Evolutionary conservation across 75 land plant genomes (phyloP).

Genomic region (Pinus tabuliformis): DNA sequence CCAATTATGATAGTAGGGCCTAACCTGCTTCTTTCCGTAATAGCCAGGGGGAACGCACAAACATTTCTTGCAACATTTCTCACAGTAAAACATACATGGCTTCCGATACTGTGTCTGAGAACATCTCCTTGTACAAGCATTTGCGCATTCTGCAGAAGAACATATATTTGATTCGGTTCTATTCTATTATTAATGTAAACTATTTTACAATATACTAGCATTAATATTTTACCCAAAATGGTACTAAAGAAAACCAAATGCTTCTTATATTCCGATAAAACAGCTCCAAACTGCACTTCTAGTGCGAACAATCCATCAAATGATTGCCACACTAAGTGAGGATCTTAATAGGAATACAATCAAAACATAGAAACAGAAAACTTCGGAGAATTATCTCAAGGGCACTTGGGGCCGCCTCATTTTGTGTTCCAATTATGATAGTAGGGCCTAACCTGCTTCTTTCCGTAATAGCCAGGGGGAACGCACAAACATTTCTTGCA

Average conservation of each 20-base stretch:
- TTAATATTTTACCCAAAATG: too few relatives aligned
- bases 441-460: slow-evolving; percentile 32
- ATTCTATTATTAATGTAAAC: too few relatives aligned
- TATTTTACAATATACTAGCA: too few relatives aligned
- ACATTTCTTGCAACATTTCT: slow-evolving; percentile 27
- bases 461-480: slow-evolving; percentile 33
- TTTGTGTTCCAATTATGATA: slow-evolving; percentile 35
- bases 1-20: slow-evolving; percentile 37
- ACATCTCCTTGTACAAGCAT: slow-evolving; percentile 17
- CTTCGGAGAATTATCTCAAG: slow-evolving; percentile 6
- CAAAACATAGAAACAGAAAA: too few relatives aligned
- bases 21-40: slow-evolving; percentile 29
- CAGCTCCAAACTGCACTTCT: too few relatives aligned
- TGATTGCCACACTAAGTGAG: too few relatives aligned
- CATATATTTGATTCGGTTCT: too few relatives aligned
- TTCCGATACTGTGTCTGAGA: slow-evolving; percentile 20
- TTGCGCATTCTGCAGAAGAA: background rate
- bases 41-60: slow-evolving; percentile 33
- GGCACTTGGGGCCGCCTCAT: slow-evolving; percentile 38
- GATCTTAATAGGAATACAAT: too few relatives aligned
- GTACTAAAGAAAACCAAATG: too few relatives aligned
- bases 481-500: slow-evolving; percentile 29
- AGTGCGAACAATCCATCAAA: too few relatives aligned
- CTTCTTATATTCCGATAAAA: too few relatives aligned
- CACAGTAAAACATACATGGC: slow-evolving; percentile 23